phyloP scores from a whole-genome alignment of 306 rosid genomes.

The Sindora glabra region DNA sequence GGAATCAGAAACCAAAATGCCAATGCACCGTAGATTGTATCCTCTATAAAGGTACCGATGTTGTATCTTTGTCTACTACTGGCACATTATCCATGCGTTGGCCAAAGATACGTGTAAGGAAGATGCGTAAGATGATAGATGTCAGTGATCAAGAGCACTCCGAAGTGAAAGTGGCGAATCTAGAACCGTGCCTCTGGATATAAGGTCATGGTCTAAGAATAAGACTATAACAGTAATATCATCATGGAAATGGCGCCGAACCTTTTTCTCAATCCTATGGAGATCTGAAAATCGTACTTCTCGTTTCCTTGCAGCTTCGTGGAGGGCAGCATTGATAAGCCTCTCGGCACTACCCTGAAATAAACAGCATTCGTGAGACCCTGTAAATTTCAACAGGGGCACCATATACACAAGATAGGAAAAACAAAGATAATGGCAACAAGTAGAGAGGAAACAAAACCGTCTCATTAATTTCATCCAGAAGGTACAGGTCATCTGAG shows the following conservation, averaged over 20 bases:
- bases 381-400: background rate
- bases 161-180: conserved; percentile 54
- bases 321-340: conserved; percentile 82
- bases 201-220: conserved; percentile 75
- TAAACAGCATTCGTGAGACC: conserved; percentile 5
- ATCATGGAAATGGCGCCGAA: conserved; percentile 82
- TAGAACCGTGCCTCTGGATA: conserved; percentile 43
- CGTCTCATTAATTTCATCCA: background rate
- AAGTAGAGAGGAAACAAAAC: background rate
- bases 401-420: background rate
- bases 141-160: conserved; percentile 51
- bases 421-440: background rate
- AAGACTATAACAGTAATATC: conserved; percentile 83
- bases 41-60: too few species aligned
- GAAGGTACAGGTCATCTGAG: background rate
- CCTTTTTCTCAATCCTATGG: conserved; percentile 68
- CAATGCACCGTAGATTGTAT: too few species aligned
- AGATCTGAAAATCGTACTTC: conserved; percentile 85
- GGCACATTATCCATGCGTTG: too few species aligned
- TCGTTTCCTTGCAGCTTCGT: conserved; percentile 85
- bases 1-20: too few species aligned
- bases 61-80: too few species aligned
- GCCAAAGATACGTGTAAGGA: too few species aligned
- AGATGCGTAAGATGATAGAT: too few species aligned
- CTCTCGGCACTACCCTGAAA: conserved; percentile 87